A percentile compares a stretch with the other conserved stretches of the same genome.
Conservation (phyloP, 768 basidiomycete genomes). For the Leccinum boreale region DNA sequence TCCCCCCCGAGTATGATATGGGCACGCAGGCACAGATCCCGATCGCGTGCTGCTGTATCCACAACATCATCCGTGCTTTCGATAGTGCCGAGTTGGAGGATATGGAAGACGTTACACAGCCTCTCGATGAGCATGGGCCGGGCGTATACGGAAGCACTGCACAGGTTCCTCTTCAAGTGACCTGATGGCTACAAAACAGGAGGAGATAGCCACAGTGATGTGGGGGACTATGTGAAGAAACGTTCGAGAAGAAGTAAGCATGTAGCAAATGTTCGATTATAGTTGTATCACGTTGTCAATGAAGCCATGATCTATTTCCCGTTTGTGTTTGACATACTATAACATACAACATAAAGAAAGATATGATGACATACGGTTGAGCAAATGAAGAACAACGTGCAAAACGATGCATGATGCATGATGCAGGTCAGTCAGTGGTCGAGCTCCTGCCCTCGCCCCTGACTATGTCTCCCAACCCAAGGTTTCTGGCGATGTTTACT, state of each 20-base stretch:
- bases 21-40: neutral
- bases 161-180: neutral
- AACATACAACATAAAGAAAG: no score
- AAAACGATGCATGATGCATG: no score
- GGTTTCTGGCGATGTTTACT: neutral
- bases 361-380: no score
- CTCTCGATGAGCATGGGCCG: neutral
- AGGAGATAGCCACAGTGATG: neutral
- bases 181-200: neutral
- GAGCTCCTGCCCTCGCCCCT: neutral
- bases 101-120: neutral
- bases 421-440: no score
- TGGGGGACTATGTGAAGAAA: neutral
- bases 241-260: neutral
- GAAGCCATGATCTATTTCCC: neutral
- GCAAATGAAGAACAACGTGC: no score
- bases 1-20: neutral
- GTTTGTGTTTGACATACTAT: no score
- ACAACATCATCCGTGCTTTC: neutral
- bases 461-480: neutral
- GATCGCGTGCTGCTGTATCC: neutral
- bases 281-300: neutral
- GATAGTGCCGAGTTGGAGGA: neutral
- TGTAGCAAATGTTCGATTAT: neutral
- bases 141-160: neutral